Evolutionary conservation across 2,329 filamentous ascomycete species (phyloP), one percentile per base, ranked within the genome.

Genomic region (Dactylellina haptotyla): DNA sequence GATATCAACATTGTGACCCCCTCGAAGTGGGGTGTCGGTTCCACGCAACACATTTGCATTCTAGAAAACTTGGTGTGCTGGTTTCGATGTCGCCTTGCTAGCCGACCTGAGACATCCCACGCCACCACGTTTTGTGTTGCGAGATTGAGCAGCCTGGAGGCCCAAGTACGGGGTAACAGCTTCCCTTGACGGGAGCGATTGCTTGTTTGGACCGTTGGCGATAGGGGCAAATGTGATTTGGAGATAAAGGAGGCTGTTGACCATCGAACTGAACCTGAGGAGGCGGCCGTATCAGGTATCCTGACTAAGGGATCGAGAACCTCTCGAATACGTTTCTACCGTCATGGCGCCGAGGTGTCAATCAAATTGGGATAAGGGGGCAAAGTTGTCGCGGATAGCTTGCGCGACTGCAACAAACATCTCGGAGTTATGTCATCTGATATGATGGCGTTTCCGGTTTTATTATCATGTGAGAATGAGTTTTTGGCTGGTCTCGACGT

Each of bases 51-150:
- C 37, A 45, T 26, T 54, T 23, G 43, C 4, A 20, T 46, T 46
- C 30, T 34, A 34, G 30, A 34, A 34, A 34, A 14, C 30, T 4
- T 9, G n/a, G n/a, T n/a, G n/a, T n/a, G n/a, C n/a, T n/a, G n/a
- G n/a, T n/a, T n/a, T n/a, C n/a, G n/a, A 43, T 16, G 39, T 16
- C 39, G 6, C 6, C 46, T 28, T 16, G 20, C 10, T 54, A 54
- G 18, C 50, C 50, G 50, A 54, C 12, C n/a, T 54, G 50, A 43
- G 34, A 57, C 53, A 32, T 18, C 39, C 54, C 6, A 58, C 54
- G 37, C 54, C 54, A 58, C 51, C 54, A 58, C 39, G 54, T 58
- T 58, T 58, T 58, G 54, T 58, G 37, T 58, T 58, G 20, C 54
- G 39, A 45, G 26, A 18, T 23, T 5, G 14, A 28, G 39, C 34